Evolutionary conservation across 441 rosid genomes (phyloP), one percentile per base, ranked within the genome.

Genomic region (Populus hybrid): DNA sequence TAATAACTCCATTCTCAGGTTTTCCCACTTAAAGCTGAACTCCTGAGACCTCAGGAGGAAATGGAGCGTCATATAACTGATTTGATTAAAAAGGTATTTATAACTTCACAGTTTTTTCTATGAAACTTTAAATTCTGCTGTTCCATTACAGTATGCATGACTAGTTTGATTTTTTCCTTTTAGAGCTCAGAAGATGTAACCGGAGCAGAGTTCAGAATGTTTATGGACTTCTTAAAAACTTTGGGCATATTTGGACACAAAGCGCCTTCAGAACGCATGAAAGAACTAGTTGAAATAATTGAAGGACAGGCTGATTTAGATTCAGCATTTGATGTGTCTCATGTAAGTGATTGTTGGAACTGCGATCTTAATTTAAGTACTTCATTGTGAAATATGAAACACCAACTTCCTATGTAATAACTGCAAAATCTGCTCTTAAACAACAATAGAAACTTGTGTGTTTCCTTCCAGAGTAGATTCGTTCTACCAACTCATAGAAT

Each of bases 221-320:
- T 96, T 80, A 92, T 94, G 96, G 99, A 96, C 82, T 96, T 96
- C 88, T 81, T 96, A 79, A 94, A 88, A 86, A 86, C 89, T 83
- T 89, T 96, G 84, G 92, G 86, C 86, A 87, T 96, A 79, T 94
- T 93, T 89, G 99, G 99, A 78, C 97, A 86, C 40, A 92, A 94
- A 86, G 98, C 98, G 75, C 93, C 98, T 82, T 89, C 85, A 23
- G 98, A 94, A 84, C 93, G 96, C 75, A 90, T 94, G 94, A 94
- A 89, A 77, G 99, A 96, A 79, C 98, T 96, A 69, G 88, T 91
- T 77, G 94, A 82, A 79, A 86, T 96, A 59, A 89, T 92, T 28
- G 99, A 96, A 88, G 98, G 90, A 11, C 99, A 96, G 86, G 98
- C 98, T 74, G 99, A 96, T 85, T 88, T 96, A 81, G 93, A 93